Percentiles rank a stretch among this genome's conserved stretches.
Conservation (phyloP, 202 grass and related monocot genomes). For the Musa balbisiana region DNA sequence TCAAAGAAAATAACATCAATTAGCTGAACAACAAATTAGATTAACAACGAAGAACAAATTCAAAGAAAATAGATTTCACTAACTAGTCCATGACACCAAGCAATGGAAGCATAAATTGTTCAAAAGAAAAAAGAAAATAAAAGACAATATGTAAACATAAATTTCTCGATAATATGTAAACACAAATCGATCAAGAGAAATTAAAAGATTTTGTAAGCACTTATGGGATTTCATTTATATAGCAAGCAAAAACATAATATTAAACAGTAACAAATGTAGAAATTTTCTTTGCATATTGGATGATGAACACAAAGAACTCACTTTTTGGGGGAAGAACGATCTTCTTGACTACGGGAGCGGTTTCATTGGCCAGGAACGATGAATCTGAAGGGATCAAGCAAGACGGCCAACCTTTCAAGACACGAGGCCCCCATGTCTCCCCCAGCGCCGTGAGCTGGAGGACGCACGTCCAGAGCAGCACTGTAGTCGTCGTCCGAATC, state of each 20-base stretch:
- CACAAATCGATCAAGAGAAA: not conserved
- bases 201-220: not conserved
- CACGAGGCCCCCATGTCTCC: constrained; percentile 55
- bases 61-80: too few relatives aligned
- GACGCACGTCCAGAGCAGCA: constrained; percentile 73
- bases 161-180: too few relatives aligned
- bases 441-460: constrained; percentile 66
- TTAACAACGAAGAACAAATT: too few relatives aligned
- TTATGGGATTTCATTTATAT: not conserved
- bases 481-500: constrained; percentile 47
- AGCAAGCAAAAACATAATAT: not conserved
- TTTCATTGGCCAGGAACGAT: constrained; percentile 5
- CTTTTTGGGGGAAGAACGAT: constrained; percentile 50
- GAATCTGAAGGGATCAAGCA: constrained; percentile 42
- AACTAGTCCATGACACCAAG: too few relatives aligned
- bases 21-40: too few relatives aligned
- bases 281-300: not conserved
- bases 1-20: too few relatives aligned
- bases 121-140: too few relatives aligned
- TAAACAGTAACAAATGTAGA: constrained; percentile 18
- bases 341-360: constrained; percentile 36
- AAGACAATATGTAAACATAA: too few relatives aligned
- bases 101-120: too few relatives aligned
- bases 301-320: constrained; percentile 26
- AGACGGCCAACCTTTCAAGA: constrained; percentile 82